Evolutionary conservation across 129 eudicot genomes (phyloP), one percentile per base, ranked within the genome.

Genomic region (Centrapalus pauciflorus): DNA sequence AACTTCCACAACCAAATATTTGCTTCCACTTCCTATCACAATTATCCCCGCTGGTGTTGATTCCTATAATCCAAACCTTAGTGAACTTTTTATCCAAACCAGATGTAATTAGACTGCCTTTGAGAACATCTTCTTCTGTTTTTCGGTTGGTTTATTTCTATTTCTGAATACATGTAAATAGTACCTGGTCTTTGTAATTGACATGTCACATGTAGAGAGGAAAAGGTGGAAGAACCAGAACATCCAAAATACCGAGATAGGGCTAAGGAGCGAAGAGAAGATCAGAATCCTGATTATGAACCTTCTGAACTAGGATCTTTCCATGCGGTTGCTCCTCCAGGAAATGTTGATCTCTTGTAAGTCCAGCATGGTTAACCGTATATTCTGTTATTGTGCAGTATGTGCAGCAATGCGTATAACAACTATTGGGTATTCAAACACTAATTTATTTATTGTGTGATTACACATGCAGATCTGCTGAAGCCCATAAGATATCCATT

Each of bases 261-360:
- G 69, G 98, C 98, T 0, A 91, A 91, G 75, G 98, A 91, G 61
- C 82, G 96, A 32, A 85, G 98, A 72, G 98, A 91, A 73, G 98
- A 91, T 67, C 85, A 77, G 71, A 91, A 91, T 77, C 98, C 98
- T 14, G 98, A 91, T 72, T 91, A 91, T 52, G 98, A 91, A 35
- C 71, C 89, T 5, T 57, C 84, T 5, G 96, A 81, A 48, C 62
- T 85, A 70, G 90, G 94, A 0, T 74, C 91, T 28, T 85, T 91
- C 66, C 98, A 91, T 64, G 98, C 98, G 0, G 98, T 91, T 55
- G 98, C 98, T 76, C 98, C 98, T 56, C 98, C 98, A 11, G 98
- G 98, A 43, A 78, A 74, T 70, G 86, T 77, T 16, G 96, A 91
- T 52, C 78, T 91, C 61, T 76, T 77, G 97, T 91, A 67, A 77